Base-by-base conservation (phyloP, 768 basidiomycete species). In the Podaxis pistillaris region DNA sequence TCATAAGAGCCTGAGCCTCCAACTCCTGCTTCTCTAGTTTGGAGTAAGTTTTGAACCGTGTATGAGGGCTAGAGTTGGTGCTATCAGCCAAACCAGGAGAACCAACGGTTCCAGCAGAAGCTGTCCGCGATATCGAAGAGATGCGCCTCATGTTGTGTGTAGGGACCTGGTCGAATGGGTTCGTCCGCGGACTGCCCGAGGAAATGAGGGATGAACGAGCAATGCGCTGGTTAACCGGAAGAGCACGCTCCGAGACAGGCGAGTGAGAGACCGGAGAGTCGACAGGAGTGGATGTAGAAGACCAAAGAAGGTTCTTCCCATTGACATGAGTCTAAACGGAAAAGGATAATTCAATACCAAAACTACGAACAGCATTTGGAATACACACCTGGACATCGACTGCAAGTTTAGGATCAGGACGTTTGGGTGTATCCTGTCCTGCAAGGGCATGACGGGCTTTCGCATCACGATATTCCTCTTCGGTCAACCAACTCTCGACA, bases 11-110 rank as follows among this genome's bases (percentile, higher is more conserved):
- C 47, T 84, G 84, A 2, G 91, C 91, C 68, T 94, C 91, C 33
- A 91, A 72, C 67, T 94, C 91, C 72, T 93, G 91, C 64, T 91
- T 93, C 72, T 93, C 91, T 89, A 89, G 92, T 74, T 91, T 92
- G 2, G 89, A 88, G 66, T 71, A 69, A 40, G 63, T 64, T 11
- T 64, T 60, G 12, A 63, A 64, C 33, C 57, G 66, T 44, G 57
- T 3, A 56, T 60, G 75, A 36, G 75, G 71, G 58, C 71, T 75
- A 11, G 70, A 76, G 59, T 86, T 86, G 5, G 89, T 87, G 66
- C 82, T 86, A 64, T 87, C 85, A n/a, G 75, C 67, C 56, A 83
- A 70, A 26, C 79, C 69, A 33, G 69, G 69, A 15, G 74, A 71
- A 22, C 60, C 68, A 52, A 66, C 62, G 40, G 60, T 64, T 60